Base-by-base conservation (phyloP, 306 rosid genomes). In the Canavalia gladiata region DNA sequence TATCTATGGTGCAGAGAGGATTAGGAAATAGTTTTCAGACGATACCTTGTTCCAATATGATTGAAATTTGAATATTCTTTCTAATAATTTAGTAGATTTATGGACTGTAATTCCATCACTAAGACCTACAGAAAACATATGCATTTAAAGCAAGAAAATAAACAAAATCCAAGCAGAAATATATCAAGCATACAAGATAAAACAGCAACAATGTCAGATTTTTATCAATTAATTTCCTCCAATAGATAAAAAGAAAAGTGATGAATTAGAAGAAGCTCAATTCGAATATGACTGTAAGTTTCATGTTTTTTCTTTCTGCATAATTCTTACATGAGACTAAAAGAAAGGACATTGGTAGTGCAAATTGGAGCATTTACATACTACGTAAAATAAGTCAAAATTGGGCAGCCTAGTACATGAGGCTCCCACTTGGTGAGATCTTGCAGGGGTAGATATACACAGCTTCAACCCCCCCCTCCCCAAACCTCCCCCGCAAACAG, bases 261-360 rank as follows among this genome's bases (percentile, higher is more conserved):
- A 41, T 67, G 46, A 63, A 29, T 73, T 67, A 65, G 41, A 72
- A 78, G 73, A 82, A 65, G 71, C 57, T 63, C 60, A 29, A 72
- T 45, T 52, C 33, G 71, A 54, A 62, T 55, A 51, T 42, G 6
- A 50, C 39, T 29, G 7, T 49, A 65, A 43, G 54, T 55, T 83
- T 69, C 62, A 60, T 60, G 76, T 60, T 28, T 52, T 33, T 41
- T 42, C 30, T 59, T 50, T 28, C 68, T 18, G 33, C 74, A 45
- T 68, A 8, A 31, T 58, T 73, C 72, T 67, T 84, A 56, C 46
- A 63, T 2, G 34, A 45, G 68, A 58, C 43, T 55, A 52, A 78
- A 58, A 56, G 43, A 79, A 55, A 57, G 28, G 57, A 67, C 13
- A 46, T 43, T 10, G 39, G 76, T 54, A 49, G 34, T 67, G 30